A percentile compares a stretch with the other conserved stretches of the same genome.
Conservation (phyloP, 139 green algal species). For the Yamagishiella unicocca region DNA sequence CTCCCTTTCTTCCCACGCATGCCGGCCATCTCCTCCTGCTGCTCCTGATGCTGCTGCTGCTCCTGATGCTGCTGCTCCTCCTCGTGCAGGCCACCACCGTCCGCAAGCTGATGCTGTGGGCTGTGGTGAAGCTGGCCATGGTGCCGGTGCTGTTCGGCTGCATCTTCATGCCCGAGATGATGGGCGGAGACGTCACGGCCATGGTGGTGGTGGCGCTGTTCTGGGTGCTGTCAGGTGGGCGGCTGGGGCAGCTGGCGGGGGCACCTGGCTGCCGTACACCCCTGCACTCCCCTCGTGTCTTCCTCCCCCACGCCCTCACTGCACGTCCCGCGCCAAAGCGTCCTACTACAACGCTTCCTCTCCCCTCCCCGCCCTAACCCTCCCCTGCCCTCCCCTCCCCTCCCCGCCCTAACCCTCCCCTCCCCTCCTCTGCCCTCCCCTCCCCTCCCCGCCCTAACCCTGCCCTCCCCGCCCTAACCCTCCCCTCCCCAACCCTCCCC, state of each 20-base stretch:
- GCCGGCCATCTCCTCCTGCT: neutral
- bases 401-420: too few relatives aligned
- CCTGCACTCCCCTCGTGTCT: too few relatives aligned
- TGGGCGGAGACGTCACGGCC: conserved; percentile 52
- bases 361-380: too few relatives aligned
- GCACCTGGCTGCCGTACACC: too few relatives aligned
- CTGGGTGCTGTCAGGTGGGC: conserved; percentile 70
- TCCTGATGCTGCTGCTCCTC: neutral
- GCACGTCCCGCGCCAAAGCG: too few relatives aligned
- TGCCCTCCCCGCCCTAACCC: neutral
- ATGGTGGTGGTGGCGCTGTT: conserved; percentile 54
- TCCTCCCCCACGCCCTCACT: too few relatives aligned
- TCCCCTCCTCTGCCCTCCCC: too few relatives aligned
- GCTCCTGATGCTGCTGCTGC: neutral
- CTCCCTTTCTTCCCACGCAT: neutral
- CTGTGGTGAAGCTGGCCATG: conserved; percentile 56
- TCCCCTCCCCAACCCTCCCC: neutral
- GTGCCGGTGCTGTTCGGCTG: conserved; percentile 52
- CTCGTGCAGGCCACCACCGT: conserved; percentile 32
- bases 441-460: too few relatives aligned
- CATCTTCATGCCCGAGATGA: conserved; percentile 51
- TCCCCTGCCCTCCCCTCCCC: too few relatives aligned
- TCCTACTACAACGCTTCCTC: too few relatives aligned
- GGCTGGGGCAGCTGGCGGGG: too few relatives aligned
- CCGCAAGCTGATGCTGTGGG: conserved; percentile 49